Conservation (phyloP, 2,329 filamentous ascomycete genomes). For the Sporothrix humicola region DNA sequence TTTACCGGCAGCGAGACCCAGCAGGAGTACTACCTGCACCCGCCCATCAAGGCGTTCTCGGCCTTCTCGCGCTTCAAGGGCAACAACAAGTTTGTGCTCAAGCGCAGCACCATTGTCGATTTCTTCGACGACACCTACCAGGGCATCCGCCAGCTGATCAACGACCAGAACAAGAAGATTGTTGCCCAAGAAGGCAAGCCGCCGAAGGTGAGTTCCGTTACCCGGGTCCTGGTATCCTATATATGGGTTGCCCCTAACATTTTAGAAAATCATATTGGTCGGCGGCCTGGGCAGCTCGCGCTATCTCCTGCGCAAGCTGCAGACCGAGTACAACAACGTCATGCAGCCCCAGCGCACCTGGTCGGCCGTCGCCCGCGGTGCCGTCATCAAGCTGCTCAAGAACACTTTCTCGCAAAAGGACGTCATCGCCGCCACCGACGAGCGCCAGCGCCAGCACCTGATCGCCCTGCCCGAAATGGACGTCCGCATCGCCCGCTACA, state of each 20-base stretch:
- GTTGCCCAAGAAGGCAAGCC: constrained; percentile 10
- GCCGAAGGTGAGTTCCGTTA: constrained; percentile 34
- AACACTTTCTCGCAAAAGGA: constrained; percentile 20
- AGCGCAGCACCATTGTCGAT: constrained; percentile 45
- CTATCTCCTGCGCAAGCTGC: constrained; percentile 50
- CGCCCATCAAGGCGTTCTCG: constrained; percentile 16
- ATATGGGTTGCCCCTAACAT: constrained; percentile 41
- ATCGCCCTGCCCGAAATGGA: constrained; percentile 25
- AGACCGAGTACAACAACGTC: constrained; percentile 49
- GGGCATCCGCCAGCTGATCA: constrained; percentile 52
- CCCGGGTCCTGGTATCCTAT: not conserved
- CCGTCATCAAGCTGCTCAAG: constrained; percentile 52
- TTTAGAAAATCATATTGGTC: constrained; percentile 56
- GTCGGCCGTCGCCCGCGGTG: constrained; percentile 58
- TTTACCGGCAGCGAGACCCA: constrained; percentile 45
- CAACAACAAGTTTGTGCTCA: constrained; percentile 22
- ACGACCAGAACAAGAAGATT: constrained; percentile 29
- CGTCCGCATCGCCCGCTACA: constrained; percentile 32
- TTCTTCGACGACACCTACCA: constrained; percentile 48
- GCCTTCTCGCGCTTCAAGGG: constrained; percentile 1
- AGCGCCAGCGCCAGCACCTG: constrained; percentile 18
- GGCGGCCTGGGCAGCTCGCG: constrained; percentile 56
- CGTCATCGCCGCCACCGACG: constrained; percentile 17
- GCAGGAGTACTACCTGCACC: constrained; percentile 13
- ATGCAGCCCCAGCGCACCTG: constrained; percentile 57